Evolutionary conservation across 139 green algal species (phyloP).

Genomic region (Chlorella sp.): DNA sequence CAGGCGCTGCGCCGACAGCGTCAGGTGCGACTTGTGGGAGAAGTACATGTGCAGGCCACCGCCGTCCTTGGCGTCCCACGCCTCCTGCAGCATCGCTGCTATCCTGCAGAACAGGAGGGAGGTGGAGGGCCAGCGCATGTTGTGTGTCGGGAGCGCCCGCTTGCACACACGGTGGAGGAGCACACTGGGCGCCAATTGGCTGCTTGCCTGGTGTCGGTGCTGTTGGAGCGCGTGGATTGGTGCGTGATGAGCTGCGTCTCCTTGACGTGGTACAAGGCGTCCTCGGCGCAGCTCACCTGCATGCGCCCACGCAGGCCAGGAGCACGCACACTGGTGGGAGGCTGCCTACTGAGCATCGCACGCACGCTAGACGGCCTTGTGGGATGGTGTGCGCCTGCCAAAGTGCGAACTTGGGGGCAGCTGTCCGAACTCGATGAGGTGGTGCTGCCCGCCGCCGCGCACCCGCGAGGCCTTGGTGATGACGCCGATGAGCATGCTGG

Average conservation of each 20-base stretch:
- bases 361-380: no score
- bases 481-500: background rate
- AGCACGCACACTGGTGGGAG: no score
- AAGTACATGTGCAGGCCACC: constrained; percentile 15
- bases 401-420: no score
- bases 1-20: background rate
- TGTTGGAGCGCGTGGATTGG: constrained; percentile 1
- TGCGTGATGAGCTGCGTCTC: constrained; percentile 15
- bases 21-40: background rate
- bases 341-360: no score
- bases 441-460: no score
- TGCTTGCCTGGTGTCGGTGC: no score
- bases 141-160: no score
- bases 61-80: constrained; percentile 5
- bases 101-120: constrained; percentile 1
- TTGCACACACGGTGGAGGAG: no score
- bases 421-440: no score
- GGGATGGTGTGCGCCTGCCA: no score
- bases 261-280: constrained; percentile 7
- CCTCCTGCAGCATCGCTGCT: constrained; percentile 11
- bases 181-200: no score
- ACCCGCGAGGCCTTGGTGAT: background rate
- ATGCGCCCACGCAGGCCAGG: background rate
- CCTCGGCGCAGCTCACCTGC: background rate
- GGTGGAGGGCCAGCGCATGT: background rate